Base-by-base conservation (phyloP, 306 rosid species). In the Fagus crenata region DNA sequence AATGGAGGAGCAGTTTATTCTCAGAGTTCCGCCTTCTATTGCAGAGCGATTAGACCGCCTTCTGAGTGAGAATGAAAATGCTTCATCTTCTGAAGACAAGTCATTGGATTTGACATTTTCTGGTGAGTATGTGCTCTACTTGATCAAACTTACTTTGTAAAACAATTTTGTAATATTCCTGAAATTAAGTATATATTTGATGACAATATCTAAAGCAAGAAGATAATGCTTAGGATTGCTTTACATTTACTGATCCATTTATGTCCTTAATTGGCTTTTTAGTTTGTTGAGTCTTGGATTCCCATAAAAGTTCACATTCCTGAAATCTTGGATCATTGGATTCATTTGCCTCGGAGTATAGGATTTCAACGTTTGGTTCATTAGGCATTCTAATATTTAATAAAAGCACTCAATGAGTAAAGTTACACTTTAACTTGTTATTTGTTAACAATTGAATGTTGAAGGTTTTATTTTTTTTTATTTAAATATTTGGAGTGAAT, bases 1-100 rank as follows among this genome's bases (percentile, higher is more conserved):
- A 31, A 88, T 88, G 90, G 92, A 88, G 53, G 92, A 89, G 86
- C 90, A 89, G 51, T 89, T 89, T 80, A 81, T 86, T 18, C 84
- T 86, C 56, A 78, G 87, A 75, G 90, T 89, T 79, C 87, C 90
- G 33, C 92, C 86, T 11, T 84, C 92, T 14, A 75, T 89, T 72
- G 88, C 92, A 2, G 88, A 84, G 81, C 79, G 85, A 46, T 69
- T 88, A 18, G 90, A 89, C n/a, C 87, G 82, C 51, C 80, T 86
- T 72, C 46, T 84, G 18, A 81, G 72, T 73, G 90, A 86, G 46
- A 79, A 71, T 67, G 90, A 86, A 53, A 79, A 73, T 56, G 71
- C 82, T 63, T 77, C 87, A 73, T 78, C 84, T 37, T 77, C 87
- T 6, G 93, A 89, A 36, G 88, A 84, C 75, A 82, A 80, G 73